phyloP scores from a whole-genome alignment of 805 yeast genomes.

The Candida peoriensis region DNA sequence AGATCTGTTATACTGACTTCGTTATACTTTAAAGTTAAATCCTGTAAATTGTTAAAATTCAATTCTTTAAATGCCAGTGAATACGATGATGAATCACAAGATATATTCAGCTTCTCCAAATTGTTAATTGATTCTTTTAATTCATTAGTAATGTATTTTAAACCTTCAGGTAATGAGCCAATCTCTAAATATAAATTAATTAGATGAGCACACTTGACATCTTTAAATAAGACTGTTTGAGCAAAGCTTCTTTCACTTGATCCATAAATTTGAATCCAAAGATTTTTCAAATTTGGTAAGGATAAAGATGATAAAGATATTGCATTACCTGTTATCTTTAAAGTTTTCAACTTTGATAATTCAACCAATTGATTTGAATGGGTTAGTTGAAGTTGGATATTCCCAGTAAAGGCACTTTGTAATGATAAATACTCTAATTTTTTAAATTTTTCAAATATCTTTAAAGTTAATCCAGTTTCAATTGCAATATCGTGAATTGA shows the following conservation, averaged over 20 bases:
- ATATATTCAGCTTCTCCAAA: slow-evolving; percentile 2
- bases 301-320: slow-evolving; percentile 7
- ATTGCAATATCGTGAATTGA: slow-evolving; percentile 17
- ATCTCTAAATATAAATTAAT: slow-evolving; percentile 1
- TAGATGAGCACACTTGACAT: slow-evolving; percentile 6
- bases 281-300: slow-evolving; percentile 9
- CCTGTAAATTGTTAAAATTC: slow-evolving; percentile 2
- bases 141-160: slow-evolving; percentile 3
- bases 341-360: slow-evolving; percentile 5
- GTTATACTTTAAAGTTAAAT: slow-evolving; percentile 5
- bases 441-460: slow-evolving; percentile 16
- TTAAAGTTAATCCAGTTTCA: slow-evolving; percentile 16
- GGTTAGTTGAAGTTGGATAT: slow-evolving; percentile 4
- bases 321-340: slow-evolving; percentile 20
- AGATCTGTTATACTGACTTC: not conserved
- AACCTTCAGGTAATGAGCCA: slow-evolving; percentile 4
- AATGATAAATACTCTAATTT: slow-evolving; percentile 12
- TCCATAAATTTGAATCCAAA: slow-evolving; percentile 16
- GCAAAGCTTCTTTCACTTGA: slow-evolving; percentile 14
- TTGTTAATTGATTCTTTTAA: not conserved
- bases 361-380: not conserved
- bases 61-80: slow-evolving; percentile 2
- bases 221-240: slow-evolving; percentile 11
- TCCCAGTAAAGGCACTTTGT: slow-evolving; percentile 19
- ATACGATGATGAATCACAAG: slow-evolving; percentile 1